These are phyloP conservation scores for Penicillium sp. DNA, from an alignment of 2,329 filamentous ascomycete genomes.

Conservation along the genomic window DNA sequence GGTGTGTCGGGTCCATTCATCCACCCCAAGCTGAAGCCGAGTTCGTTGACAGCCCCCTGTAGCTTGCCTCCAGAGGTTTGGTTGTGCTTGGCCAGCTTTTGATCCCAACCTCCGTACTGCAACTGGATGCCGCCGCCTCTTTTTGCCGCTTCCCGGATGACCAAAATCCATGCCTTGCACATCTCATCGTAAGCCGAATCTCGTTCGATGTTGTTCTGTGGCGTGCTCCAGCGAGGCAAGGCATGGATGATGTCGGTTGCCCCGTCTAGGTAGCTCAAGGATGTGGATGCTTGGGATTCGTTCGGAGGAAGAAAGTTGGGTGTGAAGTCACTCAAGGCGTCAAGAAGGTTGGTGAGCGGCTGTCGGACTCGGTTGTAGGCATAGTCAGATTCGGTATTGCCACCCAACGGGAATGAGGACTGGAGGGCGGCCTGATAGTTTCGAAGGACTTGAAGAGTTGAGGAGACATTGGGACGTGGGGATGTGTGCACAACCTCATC, in stretches of 20 bases:
- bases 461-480: slow-evolving; percentile 79
- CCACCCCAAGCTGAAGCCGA: slow-evolving; percentile 74
- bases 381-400: slow-evolving; percentile 83
- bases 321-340: slow-evolving; percentile 90
- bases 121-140: slow-evolving; percentile 84
- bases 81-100: slow-evolving; percentile 82
- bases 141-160: slow-evolving; percentile 87
- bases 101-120: slow-evolving; percentile 89
- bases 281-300: slow-evolving; percentile 78
- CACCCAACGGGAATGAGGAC: slow-evolving; percentile 78
- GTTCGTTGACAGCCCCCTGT: slow-evolving; percentile 72
- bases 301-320: slow-evolving; percentile 91
- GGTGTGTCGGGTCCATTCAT: slow-evolving; percentile 53
- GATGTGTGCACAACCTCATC: slow-evolving; percentile 80
- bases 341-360: slow-evolving; percentile 73
- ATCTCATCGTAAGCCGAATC: slow-evolving; percentile 96
- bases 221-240: slow-evolving; percentile 86
- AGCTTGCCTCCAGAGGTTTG: slow-evolving; percentile 79
- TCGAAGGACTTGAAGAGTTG: slow-evolving; percentile 74
- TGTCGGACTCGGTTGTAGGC: slow-evolving; percentile 90
- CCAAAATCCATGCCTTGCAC: slow-evolving; percentile 85
- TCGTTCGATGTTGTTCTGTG: slow-evolving; percentile 86
- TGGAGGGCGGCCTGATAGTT: slow-evolving; percentile 78
- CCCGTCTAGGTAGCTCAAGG: slow-evolving; percentile 81
- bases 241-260: slow-evolving; percentile 87